Percentiles rank a stretch among this genome's conserved stretches.
Evolutionary conservation across 2,329 filamentous ascomycete genomes (phyloP).

Genomic region (Ceratocystis cacaofunesta): DNA sequence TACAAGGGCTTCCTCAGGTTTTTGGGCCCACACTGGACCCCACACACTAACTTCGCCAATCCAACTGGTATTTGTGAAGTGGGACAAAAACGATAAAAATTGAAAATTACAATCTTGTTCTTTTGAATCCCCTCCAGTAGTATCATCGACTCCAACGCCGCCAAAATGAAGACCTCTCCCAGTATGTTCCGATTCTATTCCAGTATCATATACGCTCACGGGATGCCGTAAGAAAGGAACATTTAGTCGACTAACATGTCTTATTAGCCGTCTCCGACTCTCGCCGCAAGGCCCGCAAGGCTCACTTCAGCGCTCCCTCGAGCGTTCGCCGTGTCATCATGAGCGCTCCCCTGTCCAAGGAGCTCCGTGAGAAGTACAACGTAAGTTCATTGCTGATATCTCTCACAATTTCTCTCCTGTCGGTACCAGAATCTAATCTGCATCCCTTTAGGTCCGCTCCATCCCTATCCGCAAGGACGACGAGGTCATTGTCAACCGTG

Average conservation of each 20-base stretch:
- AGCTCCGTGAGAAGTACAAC: conserved; percentile 98
- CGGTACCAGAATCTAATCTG: conserved; percentile 2
- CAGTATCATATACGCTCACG: background rate
- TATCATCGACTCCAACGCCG: conserved; percentile 12
- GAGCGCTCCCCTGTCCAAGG: conserved; percentile 89
- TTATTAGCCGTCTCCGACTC: conserved; percentile 52
- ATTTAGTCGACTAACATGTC: conserved; percentile 9
- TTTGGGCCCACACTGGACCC: background rate
- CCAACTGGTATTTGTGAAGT: background rate
- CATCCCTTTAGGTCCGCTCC: conserved; percentile 57
- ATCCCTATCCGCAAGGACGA: conserved; percentile 97
- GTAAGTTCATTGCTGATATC: conserved; percentile 40
- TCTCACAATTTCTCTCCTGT: background rate
- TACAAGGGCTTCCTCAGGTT: conserved; percentile 4
- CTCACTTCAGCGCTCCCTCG: conserved; percentile 92
- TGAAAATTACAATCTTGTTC: background rate
- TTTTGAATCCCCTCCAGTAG: conserved; percentile 9
- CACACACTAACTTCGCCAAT: conserved; percentile 11
- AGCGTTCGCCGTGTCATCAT: conserved; percentile 91
- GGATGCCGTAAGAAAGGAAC: too few species aligned
- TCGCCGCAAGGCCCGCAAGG: conserved; percentile 97
- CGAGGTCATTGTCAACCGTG: conserved; percentile 84
- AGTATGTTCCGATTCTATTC: conserved; percentile 7
- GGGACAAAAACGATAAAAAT: conserved; percentile 9
- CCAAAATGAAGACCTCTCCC: conserved; percentile 17